phyloP scores from a whole-genome alignment of 2,329 filamentous ascomycete species.

The Alternaria sp. region DNA sequence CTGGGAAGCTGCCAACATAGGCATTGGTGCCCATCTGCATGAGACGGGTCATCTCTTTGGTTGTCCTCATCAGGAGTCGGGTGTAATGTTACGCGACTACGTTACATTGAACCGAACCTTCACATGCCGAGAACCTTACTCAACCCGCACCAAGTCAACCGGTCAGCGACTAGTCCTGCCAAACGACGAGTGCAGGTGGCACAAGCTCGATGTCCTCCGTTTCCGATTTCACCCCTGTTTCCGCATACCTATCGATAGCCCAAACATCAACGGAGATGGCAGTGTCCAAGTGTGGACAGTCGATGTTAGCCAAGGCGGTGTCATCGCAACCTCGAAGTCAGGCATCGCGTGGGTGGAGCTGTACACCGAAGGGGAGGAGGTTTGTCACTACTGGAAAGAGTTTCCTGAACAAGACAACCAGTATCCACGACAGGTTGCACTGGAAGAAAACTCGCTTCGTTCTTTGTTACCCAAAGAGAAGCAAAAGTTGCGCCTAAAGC shows the following conservation, averaged over 20 bases:
- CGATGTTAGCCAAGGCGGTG: conserved; percentile 75
- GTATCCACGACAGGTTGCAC: conserved; percentile 72
- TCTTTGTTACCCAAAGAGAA: conserved; percentile 73
- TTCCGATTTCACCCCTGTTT: conserved; percentile 94
- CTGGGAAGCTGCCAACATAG: conserved; percentile 95
- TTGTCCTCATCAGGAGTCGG: conserved; percentile 85
- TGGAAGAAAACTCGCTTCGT: conserved; percentile 78
- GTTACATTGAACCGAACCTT: conserved; percentile 84
- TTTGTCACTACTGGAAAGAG: conserved; percentile 83
- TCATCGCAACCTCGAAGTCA: conserved; percentile 80
- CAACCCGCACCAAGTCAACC: conserved; percentile 82
- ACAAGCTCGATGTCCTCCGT: conserved; percentile 84
- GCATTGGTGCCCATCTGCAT: conserved; percentile 90
- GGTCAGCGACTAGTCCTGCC: conserved; percentile 74
- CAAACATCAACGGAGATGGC: conserved; percentile 64
- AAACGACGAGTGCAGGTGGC: conserved; percentile 89
- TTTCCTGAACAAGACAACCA: conserved; percentile 67
- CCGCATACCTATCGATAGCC: conserved; percentile 75
- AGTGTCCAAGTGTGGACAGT: conserved; percentile 87
- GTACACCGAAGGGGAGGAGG: conserved; percentile 76
- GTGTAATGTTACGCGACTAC: conserved; percentile 93
- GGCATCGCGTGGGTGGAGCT: conserved; percentile 88
- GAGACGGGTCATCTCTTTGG: conserved; percentile 91
- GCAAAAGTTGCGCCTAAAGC: conserved; percentile 70
- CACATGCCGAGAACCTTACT: conserved; percentile 79